Conservation (phyloP, 192 early-diverging fungal genomes). For the Backusella australiensis region DNA sequence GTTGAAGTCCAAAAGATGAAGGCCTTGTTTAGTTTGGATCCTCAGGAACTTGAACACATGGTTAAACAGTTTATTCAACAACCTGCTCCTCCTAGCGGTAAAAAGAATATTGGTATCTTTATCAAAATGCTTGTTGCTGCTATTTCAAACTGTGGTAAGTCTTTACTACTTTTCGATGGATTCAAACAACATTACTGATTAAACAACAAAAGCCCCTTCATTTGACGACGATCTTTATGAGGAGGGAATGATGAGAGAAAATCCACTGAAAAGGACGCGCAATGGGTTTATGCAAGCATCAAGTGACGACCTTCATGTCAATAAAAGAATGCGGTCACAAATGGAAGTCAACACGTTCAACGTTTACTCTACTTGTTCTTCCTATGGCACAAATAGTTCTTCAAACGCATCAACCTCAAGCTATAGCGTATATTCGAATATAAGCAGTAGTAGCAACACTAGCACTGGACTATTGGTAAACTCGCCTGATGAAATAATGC, state of each 20-base stretch:
- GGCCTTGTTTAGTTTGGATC: not conserved
- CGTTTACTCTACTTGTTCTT: not conserved
- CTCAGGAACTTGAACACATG: not conserved
- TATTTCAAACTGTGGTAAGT: not conserved
- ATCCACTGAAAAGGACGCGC: not conserved
- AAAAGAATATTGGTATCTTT: not conserved
- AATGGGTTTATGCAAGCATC: not conserved
- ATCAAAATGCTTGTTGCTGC: not conserved
- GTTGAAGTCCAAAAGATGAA: constrained; percentile 13
- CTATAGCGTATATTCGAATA: not conserved
- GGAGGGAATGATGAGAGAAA: not conserved
- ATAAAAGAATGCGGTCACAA: not conserved
- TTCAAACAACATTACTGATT: not conserved
- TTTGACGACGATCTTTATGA: not conserved
- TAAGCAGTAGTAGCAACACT: not conserved
- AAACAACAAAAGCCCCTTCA: not conserved
- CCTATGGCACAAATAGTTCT: not conserved
- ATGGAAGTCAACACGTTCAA: not conserved
- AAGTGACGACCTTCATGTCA: not conserved
- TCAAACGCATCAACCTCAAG: not conserved
- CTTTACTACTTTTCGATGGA: not conserved
- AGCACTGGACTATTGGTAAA: not conserved
- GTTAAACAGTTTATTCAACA: not conserved
- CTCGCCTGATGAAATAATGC: not conserved
- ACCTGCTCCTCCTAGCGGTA: not conserved